phyloP scores from a whole-genome alignment of 2,329 filamentous ascomycete genomes.

The Remersonia thermophila region DNA sequence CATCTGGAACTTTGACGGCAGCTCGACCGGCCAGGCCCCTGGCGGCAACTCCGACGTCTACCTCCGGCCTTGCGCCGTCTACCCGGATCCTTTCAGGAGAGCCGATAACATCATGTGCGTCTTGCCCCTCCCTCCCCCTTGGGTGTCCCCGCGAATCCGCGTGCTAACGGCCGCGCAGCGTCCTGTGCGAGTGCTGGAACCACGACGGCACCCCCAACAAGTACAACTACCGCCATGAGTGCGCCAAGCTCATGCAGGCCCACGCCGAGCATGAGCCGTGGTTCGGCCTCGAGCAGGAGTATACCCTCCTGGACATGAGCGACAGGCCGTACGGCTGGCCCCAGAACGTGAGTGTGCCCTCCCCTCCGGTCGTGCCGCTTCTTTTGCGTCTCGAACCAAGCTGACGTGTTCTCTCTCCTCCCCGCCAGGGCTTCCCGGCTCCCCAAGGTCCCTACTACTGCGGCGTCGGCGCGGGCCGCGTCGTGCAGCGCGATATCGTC shows the following conservation, averaged over 20 bases:
- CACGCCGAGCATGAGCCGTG: slow-evolving; percentile 76
- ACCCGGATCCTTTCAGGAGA: slow-evolving; percentile 62
- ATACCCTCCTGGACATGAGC: slow-evolving; percentile 77
- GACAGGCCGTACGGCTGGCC: slow-evolving; percentile 92
- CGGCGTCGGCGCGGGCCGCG: slow-evolving; percentile 93
- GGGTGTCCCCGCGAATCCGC: background rate
- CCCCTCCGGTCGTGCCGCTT: too few relatives aligned
- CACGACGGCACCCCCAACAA: slow-evolving; percentile 81
- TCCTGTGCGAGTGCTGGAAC: slow-evolving; percentile 71
- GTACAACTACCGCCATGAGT: slow-evolving; percentile 95
- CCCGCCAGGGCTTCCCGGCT: slow-evolving; percentile 40
- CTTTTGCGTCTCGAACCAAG: too few relatives aligned
- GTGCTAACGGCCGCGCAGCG: slow-evolving; percentile 35
- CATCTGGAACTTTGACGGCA: slow-evolving; percentile 42
- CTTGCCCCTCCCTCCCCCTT: background rate
- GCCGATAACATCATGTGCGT: slow-evolving; percentile 12
- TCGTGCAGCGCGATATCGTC: slow-evolving; percentile 95
- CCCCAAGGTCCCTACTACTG: slow-evolving; percentile 96
- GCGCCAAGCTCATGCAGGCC: slow-evolving; percentile 76
- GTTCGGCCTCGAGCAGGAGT: slow-evolving; percentile 92
- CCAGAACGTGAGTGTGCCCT: slow-evolving; percentile 33
- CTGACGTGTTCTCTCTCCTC: background rate
- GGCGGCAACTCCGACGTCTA: slow-evolving; percentile 97
- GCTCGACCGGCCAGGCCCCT: slow-evolving; percentile 81
- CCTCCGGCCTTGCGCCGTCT: slow-evolving; percentile 70